Percentiles rank a stretch among this genome's conserved stretches.
Evolutionary conservation across 176 grass and related monocot species (phyloP).

Genomic region (Cocos nucifera): DNA sequence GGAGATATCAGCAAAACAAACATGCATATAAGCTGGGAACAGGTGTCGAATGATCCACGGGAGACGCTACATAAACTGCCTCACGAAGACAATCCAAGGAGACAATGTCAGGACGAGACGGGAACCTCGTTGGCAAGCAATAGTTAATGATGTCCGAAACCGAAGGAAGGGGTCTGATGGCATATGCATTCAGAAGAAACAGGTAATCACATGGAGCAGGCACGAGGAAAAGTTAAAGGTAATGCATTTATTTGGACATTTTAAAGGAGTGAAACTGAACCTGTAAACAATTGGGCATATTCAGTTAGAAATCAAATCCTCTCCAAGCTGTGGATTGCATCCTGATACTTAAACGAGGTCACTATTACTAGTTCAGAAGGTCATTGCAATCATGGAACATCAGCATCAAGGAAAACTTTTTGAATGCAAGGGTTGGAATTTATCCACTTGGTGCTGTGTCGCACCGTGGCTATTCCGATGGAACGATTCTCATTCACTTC

Average conservation of each 20-base stretch:
- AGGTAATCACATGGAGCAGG: constrained; percentile 75
- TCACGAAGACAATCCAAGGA: no score
- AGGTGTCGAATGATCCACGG: no score
- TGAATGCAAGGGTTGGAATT: constrained; percentile 83
- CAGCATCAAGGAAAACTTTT: constrained; percentile 63
- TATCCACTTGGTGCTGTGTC: constrained; percentile 63
- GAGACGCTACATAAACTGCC: no score
- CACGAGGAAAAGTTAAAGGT: constrained; percentile 78
- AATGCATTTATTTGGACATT: constrained; percentile 81
- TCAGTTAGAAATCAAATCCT: constrained; percentile 56
- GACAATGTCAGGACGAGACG: no score
- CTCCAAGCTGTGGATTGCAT: constrained; percentile 76
- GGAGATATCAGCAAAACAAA: no score
- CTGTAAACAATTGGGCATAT: constrained; percentile 72
- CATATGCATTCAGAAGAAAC: background rate
- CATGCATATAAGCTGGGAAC: no score
- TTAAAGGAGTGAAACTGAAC: constrained; percentile 50
- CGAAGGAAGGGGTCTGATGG: no score
- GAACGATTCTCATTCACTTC: constrained; percentile 82
- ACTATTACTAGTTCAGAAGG: constrained; percentile 84
- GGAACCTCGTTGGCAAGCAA: no score
- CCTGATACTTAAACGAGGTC: constrained; percentile 88
- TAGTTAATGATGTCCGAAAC: no score
- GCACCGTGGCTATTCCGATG: constrained; percentile 78
- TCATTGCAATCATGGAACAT: constrained; percentile 83